phyloP scores from a whole-genome alignment of 2,329 filamentous ascomycete species.

The Mariannaea sp. region DNA sequence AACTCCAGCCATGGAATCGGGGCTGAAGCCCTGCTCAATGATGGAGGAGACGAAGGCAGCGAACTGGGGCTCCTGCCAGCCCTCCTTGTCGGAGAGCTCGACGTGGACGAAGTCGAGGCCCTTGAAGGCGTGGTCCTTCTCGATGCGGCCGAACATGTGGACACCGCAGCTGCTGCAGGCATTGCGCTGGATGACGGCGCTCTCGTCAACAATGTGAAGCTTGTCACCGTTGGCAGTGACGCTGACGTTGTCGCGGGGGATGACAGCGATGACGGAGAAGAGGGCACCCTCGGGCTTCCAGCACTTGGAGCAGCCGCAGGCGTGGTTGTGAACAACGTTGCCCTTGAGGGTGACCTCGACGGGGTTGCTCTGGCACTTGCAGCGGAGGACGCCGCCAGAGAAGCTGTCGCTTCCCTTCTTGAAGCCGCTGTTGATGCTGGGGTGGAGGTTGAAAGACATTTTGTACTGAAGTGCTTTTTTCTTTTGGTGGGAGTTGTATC shows the following conservation, averaged over 20 bases:
- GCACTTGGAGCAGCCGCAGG: slow-evolving; percentile 73
- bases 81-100: slow-evolving; percentile 62
- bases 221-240: slow-evolving; percentile 64
- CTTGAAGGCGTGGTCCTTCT: slow-evolving; percentile 67
- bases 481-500: slow-evolving; percentile 29
- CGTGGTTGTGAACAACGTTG: slow-evolving; percentile 71
- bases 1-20: slow-evolving; percentile 59
- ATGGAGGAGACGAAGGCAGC: slow-evolving; percentile 70
- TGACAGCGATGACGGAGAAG: slow-evolving; percentile 67
- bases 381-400: slow-evolving; percentile 64
- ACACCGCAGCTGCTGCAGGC: slow-evolving; percentile 66
- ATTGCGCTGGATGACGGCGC: slow-evolving; percentile 63
- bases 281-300: slow-evolving; percentile 69
- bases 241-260: slow-evolving; percentile 58
- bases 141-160: slow-evolving; percentile 68
- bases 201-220: slow-evolving; percentile 58
- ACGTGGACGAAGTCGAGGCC: slow-evolving; percentile 72
- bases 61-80: slow-evolving; percentile 76
- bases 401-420: slow-evolving; percentile 59
- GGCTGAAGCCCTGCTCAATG: slow-evolving; percentile 69
- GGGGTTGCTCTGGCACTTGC: slow-evolving; percentile 60
- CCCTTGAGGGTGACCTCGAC: slow-evolving; percentile 62
- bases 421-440: slow-evolving; percentile 65
- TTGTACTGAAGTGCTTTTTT: slow-evolving; percentile 17
- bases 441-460: slow-evolving; percentile 54